A percentile compares a stretch with the other conserved stretches of the same genome.
Conservation (phyloP, 2,329 filamentous ascomycete genomes). For the Uncinocarpus reesii region DNA sequence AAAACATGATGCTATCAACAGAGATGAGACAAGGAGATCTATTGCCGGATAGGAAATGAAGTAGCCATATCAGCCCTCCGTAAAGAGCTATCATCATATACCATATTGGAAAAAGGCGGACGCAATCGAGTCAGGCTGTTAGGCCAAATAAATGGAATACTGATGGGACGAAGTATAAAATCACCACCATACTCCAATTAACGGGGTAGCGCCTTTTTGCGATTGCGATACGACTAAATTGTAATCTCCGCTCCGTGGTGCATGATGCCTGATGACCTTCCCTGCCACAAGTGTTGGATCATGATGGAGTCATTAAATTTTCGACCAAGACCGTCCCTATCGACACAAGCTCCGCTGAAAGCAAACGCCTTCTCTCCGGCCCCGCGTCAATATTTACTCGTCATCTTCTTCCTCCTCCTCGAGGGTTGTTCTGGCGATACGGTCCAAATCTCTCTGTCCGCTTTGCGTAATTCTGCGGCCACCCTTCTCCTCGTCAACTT, state of each 20-base stretch:
- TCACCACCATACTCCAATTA: constrained; percentile 11
- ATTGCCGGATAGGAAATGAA: background rate
- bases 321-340: constrained; percentile 9
- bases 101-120: background rate
- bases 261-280: background rate
- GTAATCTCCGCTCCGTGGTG: constrained; percentile 9
- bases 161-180: background rate
- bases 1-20: constrained; percentile 7
- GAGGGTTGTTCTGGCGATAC: constrained; percentile 66
- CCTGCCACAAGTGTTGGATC: background rate
- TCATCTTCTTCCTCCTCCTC: constrained; percentile 39
- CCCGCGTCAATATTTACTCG: constrained; percentile 13
- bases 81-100: background rate
- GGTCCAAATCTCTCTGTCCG: constrained; percentile 98
- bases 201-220: constrained; percentile 4
- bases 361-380: background rate
- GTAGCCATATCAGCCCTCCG: background rate
- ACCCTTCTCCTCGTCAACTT: constrained; percentile 97
- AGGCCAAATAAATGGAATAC: background rate
- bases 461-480: constrained; percentile 96
- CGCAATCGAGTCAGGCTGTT: background rate
- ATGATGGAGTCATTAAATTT: constrained; percentile 8
- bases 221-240: constrained; percentile 5
- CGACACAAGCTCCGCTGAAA: constrained; percentile 10
- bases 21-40: background rate